Percentiles rank a stretch among this genome's conserved stretches.
phyloP scores from a whole-genome alignment of 1,284 basidiomycete genomes.

The Ceratobasidium sp. region DNA sequence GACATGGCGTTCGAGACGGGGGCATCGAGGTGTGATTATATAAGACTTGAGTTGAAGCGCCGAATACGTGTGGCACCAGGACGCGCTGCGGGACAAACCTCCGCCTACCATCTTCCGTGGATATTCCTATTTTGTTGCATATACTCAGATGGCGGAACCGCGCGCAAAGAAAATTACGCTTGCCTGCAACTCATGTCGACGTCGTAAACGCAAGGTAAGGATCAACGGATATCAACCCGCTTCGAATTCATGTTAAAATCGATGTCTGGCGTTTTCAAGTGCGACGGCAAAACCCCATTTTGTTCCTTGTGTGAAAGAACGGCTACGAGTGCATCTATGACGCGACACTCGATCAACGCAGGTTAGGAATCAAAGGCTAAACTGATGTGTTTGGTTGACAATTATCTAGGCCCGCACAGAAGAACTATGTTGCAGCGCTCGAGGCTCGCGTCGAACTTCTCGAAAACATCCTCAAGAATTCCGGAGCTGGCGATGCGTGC shows the following conservation, averaged over 20 bases:
- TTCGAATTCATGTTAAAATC: neutral
- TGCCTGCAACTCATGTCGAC: constrained; percentile 26
- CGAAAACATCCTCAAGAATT: constrained; percentile 17
- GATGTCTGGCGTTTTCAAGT: constrained; percentile 4
- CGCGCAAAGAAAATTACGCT: constrained; percentile 16
- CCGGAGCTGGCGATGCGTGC: neutral
- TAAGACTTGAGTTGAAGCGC: no score
- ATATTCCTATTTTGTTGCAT: constrained; percentile 4
- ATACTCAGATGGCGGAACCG: constrained; percentile 7
- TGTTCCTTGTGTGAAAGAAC: constrained; percentile 29
- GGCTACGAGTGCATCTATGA: constrained; percentile 25
- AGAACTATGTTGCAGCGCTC: constrained; percentile 32
- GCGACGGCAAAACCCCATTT: constrained; percentile 19
- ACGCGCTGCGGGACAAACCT: neutral
- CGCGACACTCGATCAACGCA: constrained; percentile 26
- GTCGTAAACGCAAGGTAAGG: constrained; percentile 27
- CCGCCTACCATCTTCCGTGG: neutral
- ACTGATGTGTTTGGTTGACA: neutral
- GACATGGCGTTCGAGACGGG: no score
- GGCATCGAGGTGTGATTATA: no score
- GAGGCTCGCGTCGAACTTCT: constrained; percentile 23
- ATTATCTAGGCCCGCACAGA: constrained; percentile 13
- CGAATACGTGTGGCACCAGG: neutral
- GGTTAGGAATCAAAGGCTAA: neutral
- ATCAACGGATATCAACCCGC: no score